phyloP scores from a whole-genome alignment of 805 yeast genomes.

The Wickerhamiella sergipiensis region DNA sequence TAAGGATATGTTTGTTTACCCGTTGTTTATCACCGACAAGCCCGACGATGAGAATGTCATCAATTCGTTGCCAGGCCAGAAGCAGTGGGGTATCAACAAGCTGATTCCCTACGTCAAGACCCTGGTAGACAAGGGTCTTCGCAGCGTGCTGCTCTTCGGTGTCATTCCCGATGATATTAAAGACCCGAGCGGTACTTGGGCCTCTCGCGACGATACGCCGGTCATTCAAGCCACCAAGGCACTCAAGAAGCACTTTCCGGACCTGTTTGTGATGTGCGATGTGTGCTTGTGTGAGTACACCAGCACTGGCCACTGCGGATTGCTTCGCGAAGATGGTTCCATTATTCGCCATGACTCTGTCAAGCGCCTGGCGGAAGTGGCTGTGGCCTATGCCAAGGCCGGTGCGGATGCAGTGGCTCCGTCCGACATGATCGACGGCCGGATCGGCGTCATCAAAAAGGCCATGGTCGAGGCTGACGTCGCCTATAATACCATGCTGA shows the following conservation, averaged over 20 bases:
- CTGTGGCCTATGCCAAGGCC: slow-evolving; percentile 87
- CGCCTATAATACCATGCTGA: slow-evolving; percentile 77
- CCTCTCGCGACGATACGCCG: slow-evolving; percentile 94
- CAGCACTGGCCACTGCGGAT: slow-evolving; percentile 95
- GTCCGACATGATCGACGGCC: slow-evolving; percentile 94
- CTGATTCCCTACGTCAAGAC: slow-evolving; percentile 56
- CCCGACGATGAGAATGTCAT: slow-evolving; percentile 69
- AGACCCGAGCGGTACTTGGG: slow-evolving; percentile 73
- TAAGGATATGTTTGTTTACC: slow-evolving; percentile 85
- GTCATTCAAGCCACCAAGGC: slow-evolving; percentile 68
- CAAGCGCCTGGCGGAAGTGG: slow-evolving; percentile 80
- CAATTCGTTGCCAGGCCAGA: slow-evolving; percentile 75
- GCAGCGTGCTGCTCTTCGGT: slow-evolving; percentile 82
- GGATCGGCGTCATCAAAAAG: slow-evolving; percentile 72
- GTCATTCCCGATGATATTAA: slow-evolving; percentile 64
- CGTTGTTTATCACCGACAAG: slow-evolving; percentile 69
- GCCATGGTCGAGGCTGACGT: slow-evolving; percentile 70
- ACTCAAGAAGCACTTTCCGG: slow-evolving; percentile 57
- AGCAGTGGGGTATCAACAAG: slow-evolving; percentile 71
- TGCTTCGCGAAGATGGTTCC: slow-evolving; percentile 73
- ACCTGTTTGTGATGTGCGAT: slow-evolving; percentile 77
- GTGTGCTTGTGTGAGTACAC: slow-evolving; percentile 96
- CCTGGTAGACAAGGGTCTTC: slow-evolving; percentile 67
- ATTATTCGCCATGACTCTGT: slow-evolving; percentile 65
- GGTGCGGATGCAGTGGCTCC: slow-evolving; percentile 97